Evolutionary conservation across 208 protist species (phyloP).

Genomic region (Trichomonas gallinae): DNA sequence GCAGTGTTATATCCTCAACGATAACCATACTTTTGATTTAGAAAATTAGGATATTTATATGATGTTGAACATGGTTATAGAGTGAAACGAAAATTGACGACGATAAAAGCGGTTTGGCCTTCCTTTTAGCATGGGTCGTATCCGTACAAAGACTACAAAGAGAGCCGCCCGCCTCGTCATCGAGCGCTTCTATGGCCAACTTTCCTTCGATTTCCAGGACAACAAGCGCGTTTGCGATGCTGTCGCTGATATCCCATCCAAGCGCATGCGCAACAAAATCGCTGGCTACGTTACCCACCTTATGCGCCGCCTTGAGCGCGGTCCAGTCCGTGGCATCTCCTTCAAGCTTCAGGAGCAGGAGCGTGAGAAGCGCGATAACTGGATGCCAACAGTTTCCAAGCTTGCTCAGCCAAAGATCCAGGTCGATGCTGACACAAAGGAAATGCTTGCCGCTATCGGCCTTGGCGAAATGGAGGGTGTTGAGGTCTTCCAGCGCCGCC

Average conservation of each 20-base stretch:
- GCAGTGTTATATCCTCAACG: too few relatives aligned
- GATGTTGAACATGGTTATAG: too few relatives aligned
- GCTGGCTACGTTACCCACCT: conserved; percentile 81
- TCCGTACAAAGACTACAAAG: conserved; percentile 99
- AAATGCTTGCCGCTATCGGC: conserved; percentile 34
- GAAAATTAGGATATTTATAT: too few relatives aligned
- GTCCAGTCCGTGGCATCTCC: conserved; percentile 97
- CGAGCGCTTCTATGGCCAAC: conserved; percentile 97
- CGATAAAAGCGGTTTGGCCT: not conserved
- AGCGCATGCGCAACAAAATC: conserved; percentile 99
- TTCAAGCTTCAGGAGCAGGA: conserved; percentile 99
- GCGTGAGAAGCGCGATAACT: conserved; percentile 98
- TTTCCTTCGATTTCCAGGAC: conserved; percentile 96
- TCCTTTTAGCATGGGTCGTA: conserved; percentile 66
- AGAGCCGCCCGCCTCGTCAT: conserved; percentile 90
- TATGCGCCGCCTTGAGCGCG: conserved; percentile 49
- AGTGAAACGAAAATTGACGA: not conserved
- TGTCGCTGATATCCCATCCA: conserved; percentile 90
- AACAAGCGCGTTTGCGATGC: conserved; percentile 91
- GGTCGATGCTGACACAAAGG: conserved; percentile 38
- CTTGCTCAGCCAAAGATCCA: conserved; percentile 37
- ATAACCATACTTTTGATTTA: too few relatives aligned
- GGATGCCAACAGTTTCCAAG: conserved; percentile 78
- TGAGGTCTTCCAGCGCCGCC: not conserved
- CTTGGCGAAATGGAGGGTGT: conserved; percentile 27